Base-by-base conservation (phyloP, 1,284 basidiomycete genomes). In the Sporisorium iseilematis-ciliati region DNA sequence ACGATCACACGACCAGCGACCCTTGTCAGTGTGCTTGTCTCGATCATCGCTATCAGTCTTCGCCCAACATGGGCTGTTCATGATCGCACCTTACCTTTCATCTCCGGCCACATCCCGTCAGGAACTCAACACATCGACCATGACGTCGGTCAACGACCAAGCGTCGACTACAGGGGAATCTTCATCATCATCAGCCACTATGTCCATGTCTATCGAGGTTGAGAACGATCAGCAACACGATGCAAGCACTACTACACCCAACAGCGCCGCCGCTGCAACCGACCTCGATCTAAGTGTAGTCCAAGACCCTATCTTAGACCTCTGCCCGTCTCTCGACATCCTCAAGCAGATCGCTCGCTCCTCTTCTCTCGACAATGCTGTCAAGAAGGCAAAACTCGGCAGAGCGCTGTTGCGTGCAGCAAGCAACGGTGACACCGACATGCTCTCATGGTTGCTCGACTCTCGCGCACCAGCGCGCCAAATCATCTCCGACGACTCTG, bases 401-500 rank as follows among this genome's bases (percentile, higher is more conserved):
- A 60, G 52, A 33, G 75, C 71, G 0, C 64, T 81, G 3, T 65
- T 82, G 10, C 57, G 77, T 43, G 73, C 77, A 8, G 52, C 74
- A 48, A 77, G 77, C 59, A 70, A 66, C 35, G 80, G 79, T 16
- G 79, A 82, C 50, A 75, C 61, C 57, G 77, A 81, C 61, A 75
- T 81, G 59, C 73, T 81, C 18, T 58, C 71, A 40, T 82, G 80
- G 79, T 50, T 82, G 40, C 70, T 80, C 38, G 69, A 80, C 14
- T 63, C 65, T 1, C 52, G 55, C 10, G 61, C 60, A 14, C 61
- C 67, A 31, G 64, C 75, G 48, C 53, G 78, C 3, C 48, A 59
- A 10, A 38, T 68, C 50, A 42, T 75, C 43, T 61, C 71, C 0
- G 35, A 58, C 1, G n/a, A 52, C 20, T 20, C 60, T 20, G 6